Base-by-base conservation (phyloP, 2,329 filamentous ascomycete genomes). In the Tympanopsis confertula region DNA sequence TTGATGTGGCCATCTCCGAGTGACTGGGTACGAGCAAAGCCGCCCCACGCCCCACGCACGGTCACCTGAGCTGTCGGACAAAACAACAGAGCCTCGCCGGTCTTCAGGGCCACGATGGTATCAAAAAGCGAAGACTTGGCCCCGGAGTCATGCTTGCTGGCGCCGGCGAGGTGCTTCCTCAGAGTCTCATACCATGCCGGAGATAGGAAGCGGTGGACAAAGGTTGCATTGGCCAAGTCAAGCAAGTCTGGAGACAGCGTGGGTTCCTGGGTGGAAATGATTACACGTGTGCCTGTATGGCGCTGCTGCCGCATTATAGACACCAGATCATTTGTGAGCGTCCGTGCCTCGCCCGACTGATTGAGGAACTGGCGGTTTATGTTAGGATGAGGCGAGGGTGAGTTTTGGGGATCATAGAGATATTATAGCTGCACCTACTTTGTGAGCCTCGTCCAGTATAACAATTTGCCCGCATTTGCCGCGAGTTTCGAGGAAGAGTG, bases 391-490 rank as follows among this genome's bases (percentile, higher is more conserved):
- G n/a, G n/a, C n/a, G n/a, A n/a, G n/a, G n/a, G n/a, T n/a, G n/a
- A n/a, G n/a, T n/a, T n/a, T n/a, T n/a, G n/a, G n/a, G n/a, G n/a
- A n/a, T n/a, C n/a, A n/a, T n/a, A n/a, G n/a, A n/a, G n/a, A n/a
- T n/a, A n/a, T n/a, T n/a, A n/a, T n/a, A n/a, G n/a, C n/a, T n/a
- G n/a, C n/a, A 35, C 46, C 24, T 53, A 71, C 68, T 49, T 76
- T 77, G 46, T 78, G 72, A 0, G 74, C 74, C 48, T 78, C 72
- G 42, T 78, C 72, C 0, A 77, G 48, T 0, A 66, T 68, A 10
- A 78, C 51, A 39, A 77, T 55, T 12, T 68, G 62, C 4, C 66
- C 59, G 12, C 51, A 48, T 2, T 52, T 57, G 1, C 48, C 42
- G 0, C 61, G 54, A 7, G 56, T 47, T 18, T 68, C 58, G 19